Base-by-base conservation (phyloP, 2,329 filamentous ascomycete species). In the Fusarium sublunatum region DNA sequence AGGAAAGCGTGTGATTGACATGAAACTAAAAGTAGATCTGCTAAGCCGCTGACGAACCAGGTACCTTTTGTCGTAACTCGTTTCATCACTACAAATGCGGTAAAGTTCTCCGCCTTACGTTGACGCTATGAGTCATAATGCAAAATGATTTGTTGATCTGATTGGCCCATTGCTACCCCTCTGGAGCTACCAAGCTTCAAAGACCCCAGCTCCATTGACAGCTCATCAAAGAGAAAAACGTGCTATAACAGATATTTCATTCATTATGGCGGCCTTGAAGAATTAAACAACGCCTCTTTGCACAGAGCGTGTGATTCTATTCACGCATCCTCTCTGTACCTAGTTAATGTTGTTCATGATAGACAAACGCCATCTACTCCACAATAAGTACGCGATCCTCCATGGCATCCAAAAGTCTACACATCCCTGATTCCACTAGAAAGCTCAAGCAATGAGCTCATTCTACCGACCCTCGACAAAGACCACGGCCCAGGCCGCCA, bases 401-500 rank as follows among this genome's bases (percentile, higher is more conserved):
- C 34, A 35, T 35, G 34, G n/a, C 34, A 35, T 8, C n/a, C 7
- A 19, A 35, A 19, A 3, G 6, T 15, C 34, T 35, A 9, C n/a
- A 35, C 6, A 35, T 35, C n/a, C 34, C 34, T 35, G 34, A 35
- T 35, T n/a, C 11, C 32, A 13, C 32, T 15, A 43, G 47, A 28
- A 50, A 43, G 41, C n/a, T 50, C 52, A 50, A 40, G 36, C 41
- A 41, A 60, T 60, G 57, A 60, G 57, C 57, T 54, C 55, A 35
- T 52, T 60, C 19, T 60, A 60, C 47, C 41, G 57, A 52, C 57
- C 57, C 28, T 60, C 57, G 26, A 54, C 34, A 29, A 60, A 44
- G 36, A 41, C 40, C 34, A 24, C 57, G 43, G 57, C 57, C 28
- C 41, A 54, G 52, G 57, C 57, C 39, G 48, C 48, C 22, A 54